phyloP scores from a whole-genome alignment of 441 rosid genomes.

The Flueggea neowawraea region DNA sequence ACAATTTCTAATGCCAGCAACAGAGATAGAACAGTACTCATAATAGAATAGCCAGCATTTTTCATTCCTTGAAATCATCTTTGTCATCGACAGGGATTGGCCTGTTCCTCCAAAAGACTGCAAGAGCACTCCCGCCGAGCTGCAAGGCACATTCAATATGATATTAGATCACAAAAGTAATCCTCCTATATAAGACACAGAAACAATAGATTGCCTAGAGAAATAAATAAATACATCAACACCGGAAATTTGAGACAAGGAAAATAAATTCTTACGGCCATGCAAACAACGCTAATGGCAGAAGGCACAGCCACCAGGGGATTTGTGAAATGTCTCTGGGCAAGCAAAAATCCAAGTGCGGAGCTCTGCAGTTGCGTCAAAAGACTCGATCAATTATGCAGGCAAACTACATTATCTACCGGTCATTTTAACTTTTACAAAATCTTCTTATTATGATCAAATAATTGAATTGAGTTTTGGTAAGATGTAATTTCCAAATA shows the following conservation, averaged over 20 bases:
- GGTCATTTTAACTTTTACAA: too few species aligned
- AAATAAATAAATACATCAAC: background rate
- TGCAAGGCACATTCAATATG: conserved; percentile 11
- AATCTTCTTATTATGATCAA: too few species aligned
- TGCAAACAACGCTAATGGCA: conserved; percentile 95
- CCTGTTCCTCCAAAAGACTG: conserved; percentile 89
- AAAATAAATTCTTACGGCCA: conserved; percentile 63
- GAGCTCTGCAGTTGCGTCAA: conserved; percentile 59
- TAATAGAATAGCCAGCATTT: too few species aligned
- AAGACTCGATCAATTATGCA: background rate
- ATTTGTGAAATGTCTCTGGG: conserved; percentile 89
- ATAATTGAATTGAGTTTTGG: too few species aligned
- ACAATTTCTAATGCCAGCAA: too few species aligned
- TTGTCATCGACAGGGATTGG: conserved; percentile 74
- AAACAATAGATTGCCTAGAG: background rate
- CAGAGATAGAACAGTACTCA: too few species aligned
- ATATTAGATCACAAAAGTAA: background rate
- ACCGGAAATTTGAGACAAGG: background rate
- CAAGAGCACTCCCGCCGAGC: conserved; percentile 97
- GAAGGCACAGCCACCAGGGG: conserved; percentile 98
- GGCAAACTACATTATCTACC: too few species aligned
- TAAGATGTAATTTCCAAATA: too few species aligned
- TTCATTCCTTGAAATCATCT: conserved; percentile 86
- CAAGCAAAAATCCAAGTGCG: conserved; percentile 91
- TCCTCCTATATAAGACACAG: background rate